Percentiles rank a stretch among this genome's conserved stretches.
Evolutionary conservation across 495 filamentous ascomycete species (phyloP).

Genomic region (Podospora fimiseda): DNA sequence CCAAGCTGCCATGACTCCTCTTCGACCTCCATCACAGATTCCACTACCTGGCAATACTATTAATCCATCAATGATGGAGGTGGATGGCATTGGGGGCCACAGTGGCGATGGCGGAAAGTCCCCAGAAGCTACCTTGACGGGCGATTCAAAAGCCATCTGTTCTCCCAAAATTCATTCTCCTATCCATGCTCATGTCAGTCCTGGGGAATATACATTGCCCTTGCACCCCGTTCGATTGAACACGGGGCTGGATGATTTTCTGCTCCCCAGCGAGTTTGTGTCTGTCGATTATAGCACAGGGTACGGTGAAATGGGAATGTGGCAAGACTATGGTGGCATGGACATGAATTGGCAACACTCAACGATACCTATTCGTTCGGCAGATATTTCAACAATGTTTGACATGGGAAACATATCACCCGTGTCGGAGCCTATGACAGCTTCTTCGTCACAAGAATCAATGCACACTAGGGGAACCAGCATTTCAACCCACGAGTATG

Average conservation of each 20-base stretch:
- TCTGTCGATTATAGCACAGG: no score
- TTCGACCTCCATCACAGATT: not conserved
- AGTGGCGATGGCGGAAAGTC: conserved; percentile 17
- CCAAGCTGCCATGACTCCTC: not conserved
- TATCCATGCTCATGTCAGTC: conserved; percentile 26
- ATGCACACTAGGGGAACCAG: conserved; percentile 42
- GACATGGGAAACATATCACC: conserved; percentile 30
- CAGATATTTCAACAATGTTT: conserved; percentile 29
- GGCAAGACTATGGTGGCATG: conserved; percentile 27
- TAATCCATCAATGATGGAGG: conserved; percentile 33
- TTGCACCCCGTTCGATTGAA: no score
- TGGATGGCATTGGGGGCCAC: conserved; percentile 24
- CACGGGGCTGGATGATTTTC: no score
- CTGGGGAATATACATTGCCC: conserved; percentile 1
- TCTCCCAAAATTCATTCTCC: conserved; percentile 27
- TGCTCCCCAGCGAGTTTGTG: no score
- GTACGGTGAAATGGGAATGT: no score
- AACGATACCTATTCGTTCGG: conserved; percentile 18
- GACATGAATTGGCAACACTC: conserved; percentile 32
- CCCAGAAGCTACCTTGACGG: conserved; percentile 23
- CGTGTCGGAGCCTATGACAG: conserved; percentile 30
- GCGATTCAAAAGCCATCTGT: conserved; percentile 11
- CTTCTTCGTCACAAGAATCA: conserved; percentile 33
- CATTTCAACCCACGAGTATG: conserved; percentile 35
- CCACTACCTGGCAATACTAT: conserved; percentile 2